These are phyloP conservation scores for Saturnispora silvae DNA, from an alignment of 805 yeast species.

Conservation along the genomic window DNA sequence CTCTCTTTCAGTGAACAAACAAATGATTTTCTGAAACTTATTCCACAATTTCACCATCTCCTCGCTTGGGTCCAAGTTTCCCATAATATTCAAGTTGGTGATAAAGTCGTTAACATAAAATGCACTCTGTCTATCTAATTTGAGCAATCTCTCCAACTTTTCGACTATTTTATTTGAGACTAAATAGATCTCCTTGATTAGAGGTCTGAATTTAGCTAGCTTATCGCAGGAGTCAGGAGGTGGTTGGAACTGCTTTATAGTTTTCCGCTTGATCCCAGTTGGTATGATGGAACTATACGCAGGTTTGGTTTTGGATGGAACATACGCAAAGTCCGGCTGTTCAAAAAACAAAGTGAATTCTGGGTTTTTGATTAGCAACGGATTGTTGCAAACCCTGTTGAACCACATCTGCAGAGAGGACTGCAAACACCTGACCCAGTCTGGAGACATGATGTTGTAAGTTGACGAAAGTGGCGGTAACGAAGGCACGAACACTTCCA, in stretches of 20 bases:
- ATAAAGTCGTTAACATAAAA: slow-evolving; percentile 36
- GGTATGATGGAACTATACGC: slow-evolving; percentile 42
- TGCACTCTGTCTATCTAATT: slow-evolving; percentile 45
- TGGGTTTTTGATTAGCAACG: slow-evolving; percentile 75
- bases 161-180: slow-evolving; percentile 43
- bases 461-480: slow-evolving; percentile 67
- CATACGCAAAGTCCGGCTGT: slow-evolving; percentile 29
- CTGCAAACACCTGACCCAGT: slow-evolving; percentile 52
- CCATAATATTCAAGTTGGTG: slow-evolving; percentile 30
- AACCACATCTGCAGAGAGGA: slow-evolving; percentile 77
- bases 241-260: slow-evolving; percentile 82
- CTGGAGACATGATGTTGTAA: slow-evolving; percentile 77
- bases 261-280: slow-evolving; percentile 77
- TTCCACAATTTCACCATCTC: slow-evolving; percentile 76
- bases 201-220: slow-evolving; percentile 77
- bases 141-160: slow-evolving; percentile 43
- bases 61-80: slow-evolving; percentile 38
- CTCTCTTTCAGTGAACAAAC: slow-evolving; percentile 65
- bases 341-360: slow-evolving; percentile 67
- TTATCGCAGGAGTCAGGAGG: slow-evolving; percentile 83
- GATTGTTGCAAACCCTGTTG: slow-evolving; percentile 58
- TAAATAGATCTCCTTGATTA: slow-evolving; percentile 66
- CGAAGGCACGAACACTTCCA: slow-evolving; percentile 90
- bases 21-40: slow-evolving; percentile 58
- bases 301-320: slow-evolving; percentile 31